Base-by-base conservation (phyloP, 140 eudicot species). In the Senecio squalidus region DNA sequence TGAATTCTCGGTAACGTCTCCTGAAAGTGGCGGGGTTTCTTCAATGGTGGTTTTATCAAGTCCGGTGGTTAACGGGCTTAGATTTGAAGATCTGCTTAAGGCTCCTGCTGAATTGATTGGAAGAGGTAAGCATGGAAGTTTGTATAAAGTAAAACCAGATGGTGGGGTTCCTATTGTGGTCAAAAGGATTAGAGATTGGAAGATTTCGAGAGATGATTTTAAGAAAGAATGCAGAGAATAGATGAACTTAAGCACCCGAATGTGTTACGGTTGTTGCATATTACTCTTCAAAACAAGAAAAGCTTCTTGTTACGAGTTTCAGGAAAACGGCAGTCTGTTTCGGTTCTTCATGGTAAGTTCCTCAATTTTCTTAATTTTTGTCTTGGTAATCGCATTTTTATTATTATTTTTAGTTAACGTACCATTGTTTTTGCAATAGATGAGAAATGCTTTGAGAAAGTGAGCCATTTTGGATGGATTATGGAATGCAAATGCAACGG, bases 271-370 rank as follows among this genome's bases (percentile, higher is more conserved):
- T 77, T 62, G 69, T 75, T 50, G 95, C 92, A 15, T 83, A 80
- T 71, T 86, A 86, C 54, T 83, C 86, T 52, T 87, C 96, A 17
- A 80, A 76, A 54, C 84, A 76, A 63, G 96, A 87, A 68, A 80
- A 83, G 71, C 94, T 87, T 60, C 60, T 87, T 63, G 89, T 87
- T 87, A 83, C 62, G 86, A 87, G 62, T 83, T 31, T 55, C 94
- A 83, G 57, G 69, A 72, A 17, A 78, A 83, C 75, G 96, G 89
- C 28, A 83, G 89, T 52, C 89, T 87, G 54, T 75, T 87, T 77
- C 58, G 63, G 41, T 80, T 75, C 84, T 87, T 1, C 86, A 87
- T 48, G 96, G 94, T 87, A 60, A 77, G 62, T 74, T 25, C 52
- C 50, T 33, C 52, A 7, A 6, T 14, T 71, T 44, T 52, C 27